Evolutionary conservation across 2,329 filamentous ascomycete species (phyloP), one percentile per base, ranked within the genome.

Genomic region (Colletotrichum lindemuthianum): DNA sequence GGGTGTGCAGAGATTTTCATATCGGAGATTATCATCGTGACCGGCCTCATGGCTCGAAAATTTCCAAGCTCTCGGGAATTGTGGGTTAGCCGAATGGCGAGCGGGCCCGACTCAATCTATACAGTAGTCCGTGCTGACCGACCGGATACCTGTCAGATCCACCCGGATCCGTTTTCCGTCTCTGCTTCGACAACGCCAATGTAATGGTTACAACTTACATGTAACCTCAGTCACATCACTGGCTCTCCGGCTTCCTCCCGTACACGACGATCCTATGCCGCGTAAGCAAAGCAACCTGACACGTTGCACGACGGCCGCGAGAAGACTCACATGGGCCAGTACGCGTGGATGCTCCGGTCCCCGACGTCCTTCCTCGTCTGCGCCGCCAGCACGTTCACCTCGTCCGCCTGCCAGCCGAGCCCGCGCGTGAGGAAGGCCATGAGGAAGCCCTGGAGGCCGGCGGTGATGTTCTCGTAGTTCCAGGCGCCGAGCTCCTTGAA

Each of bases 361-460:
- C 59, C 67, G 8, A 74, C 55, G n/a, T 75, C 70, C 55, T 67
- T 70, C 24, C 70, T 67, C 7, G 72, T 71, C 12, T 64, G 48
- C 2, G 68, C 68, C 36, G 70, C 68, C 13, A 74, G 72, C 47
- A 69, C 65, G 39, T 64, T 56, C 51, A 72, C 71, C 56, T 78
- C 72, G 13, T 75, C 75, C 8, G 69, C 59, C 24, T 49, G 69
- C 77, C 77, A 79, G 8, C 72, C 73, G 13, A 80, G 68, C 15
- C 72, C 74, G 9, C 76, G 72, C 2, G 78, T 80, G 53, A 79
- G 73, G 8, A 77, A 67, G 6, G 76, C 77, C 64, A 79, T 70
- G 12, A 71, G 72, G 50, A 79, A 75, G 2, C 73, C 72, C 69
- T 79, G 74, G 16, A 75, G 70, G 8, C 76, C 77, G 39, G 60